Percentiles rank a stretch among this genome's conserved stretches.
These are phyloP conservation scores for Larix kaempferi DNA, from an alignment of 75 land plant species.

Conservation along the genomic window DNA sequence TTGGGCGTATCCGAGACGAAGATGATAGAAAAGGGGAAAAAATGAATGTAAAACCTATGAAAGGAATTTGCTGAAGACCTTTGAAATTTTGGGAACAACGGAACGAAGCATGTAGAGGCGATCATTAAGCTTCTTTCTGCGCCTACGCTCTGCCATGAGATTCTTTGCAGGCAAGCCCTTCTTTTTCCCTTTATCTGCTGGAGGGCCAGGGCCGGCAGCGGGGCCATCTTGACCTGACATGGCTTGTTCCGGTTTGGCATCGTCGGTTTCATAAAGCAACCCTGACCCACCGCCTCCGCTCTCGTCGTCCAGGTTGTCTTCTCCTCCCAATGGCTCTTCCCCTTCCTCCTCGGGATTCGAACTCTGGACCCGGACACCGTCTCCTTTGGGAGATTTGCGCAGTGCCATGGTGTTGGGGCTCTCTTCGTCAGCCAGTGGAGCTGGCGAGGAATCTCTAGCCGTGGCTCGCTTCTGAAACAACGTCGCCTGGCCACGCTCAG, in stretches of 20 bases:
- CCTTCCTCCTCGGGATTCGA: background rate
- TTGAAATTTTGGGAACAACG: constrained; percentile 51
- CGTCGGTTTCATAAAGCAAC: constrained; percentile 70
- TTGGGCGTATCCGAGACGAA: too few relatives aligned
- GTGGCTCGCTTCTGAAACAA: constrained; percentile 88
- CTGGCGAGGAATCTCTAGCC: constrained; percentile 24
- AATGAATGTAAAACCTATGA: too few relatives aligned
- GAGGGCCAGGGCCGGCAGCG: background rate
- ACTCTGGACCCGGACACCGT: background rate
- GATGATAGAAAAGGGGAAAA: too few relatives aligned
- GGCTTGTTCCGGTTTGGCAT: constrained; percentile 19
- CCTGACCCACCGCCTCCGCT: constrained; percentile 57
- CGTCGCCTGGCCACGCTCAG: constrained; percentile 46
- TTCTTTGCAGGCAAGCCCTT: constrained; percentile 48
- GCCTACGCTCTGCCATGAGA: constrained; percentile 46
- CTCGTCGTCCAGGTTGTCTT: constrained; percentile 49
- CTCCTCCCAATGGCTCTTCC: constrained; percentile 15
- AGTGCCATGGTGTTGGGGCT: background rate
- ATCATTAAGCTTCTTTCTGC: constrained; percentile 44
- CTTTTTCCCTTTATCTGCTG: constrained; percentile 9
- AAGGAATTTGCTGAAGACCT: constrained; percentile 15
- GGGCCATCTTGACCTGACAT: constrained; percentile 1
- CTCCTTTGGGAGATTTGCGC: background rate
- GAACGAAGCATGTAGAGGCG: constrained; percentile 52
- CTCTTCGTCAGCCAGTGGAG: background rate